Conservation (phyloP, 2,329 filamentous ascomycete species). For the Talaromyces sp. region DNA sequence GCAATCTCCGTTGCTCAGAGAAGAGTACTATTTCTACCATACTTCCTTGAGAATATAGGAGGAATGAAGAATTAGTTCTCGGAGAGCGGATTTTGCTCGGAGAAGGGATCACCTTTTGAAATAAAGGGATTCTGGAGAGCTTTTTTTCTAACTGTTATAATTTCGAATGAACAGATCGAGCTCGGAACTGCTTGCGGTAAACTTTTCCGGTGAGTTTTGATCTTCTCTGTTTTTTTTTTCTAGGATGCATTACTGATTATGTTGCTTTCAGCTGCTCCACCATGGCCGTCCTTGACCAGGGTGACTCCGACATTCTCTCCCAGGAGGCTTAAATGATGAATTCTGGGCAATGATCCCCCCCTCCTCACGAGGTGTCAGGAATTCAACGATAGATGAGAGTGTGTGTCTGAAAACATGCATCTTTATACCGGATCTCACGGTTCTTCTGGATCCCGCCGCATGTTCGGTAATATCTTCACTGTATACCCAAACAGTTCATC, state of each 20-base stretch:
- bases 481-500: neutral
- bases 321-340: slow-evolving; percentile 15
- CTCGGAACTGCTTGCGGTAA: slow-evolving; percentile 97
- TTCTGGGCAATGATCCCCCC: neutral
- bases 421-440: neutral
- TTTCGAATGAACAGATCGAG: slow-evolving; percentile 69
- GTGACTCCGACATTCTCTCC: slow-evolving; percentile 91
- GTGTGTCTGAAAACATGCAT: neutral
- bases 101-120: slow-evolving; percentile 16
- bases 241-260: neutral
- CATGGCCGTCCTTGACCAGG: slow-evolving; percentile 94
- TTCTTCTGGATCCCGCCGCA: neutral
- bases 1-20: slow-evolving; percentile 18
- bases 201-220: slow-evolving; percentile 66
- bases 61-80: slow-evolving; percentile 10
- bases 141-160: slow-evolving; percentile 48
- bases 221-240: neutral
- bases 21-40: slow-evolving; percentile 14
- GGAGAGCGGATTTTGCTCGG: slow-evolving; percentile 17
- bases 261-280: slow-evolving; percentile 62
- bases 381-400: neutral
- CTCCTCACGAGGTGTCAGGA: neutral
- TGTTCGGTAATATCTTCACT: neutral
- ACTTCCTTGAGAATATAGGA: slow-evolving; percentile 22
- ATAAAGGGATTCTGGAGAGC: slow-evolving; percentile 16